Base-by-base conservation (phyloP, 1,284 basidiomycete species). In the Ceratobasidium papillatum region DNA sequence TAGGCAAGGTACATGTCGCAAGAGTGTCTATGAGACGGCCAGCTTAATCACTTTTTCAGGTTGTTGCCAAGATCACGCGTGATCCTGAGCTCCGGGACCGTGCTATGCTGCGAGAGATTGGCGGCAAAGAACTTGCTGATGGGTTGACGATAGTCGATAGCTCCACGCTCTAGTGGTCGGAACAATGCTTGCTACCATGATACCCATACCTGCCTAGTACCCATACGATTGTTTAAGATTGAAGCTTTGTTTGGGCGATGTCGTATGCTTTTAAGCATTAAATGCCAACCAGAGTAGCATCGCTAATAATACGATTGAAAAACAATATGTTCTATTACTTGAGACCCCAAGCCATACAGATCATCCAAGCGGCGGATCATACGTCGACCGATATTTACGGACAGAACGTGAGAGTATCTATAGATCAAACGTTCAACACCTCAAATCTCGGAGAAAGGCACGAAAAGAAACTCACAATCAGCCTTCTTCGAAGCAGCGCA, bases 401-500 rank as follows among this genome's bases (percentile, higher is more conserved):
- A 72, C 81, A 81, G 76, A 81, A 81, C 1, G 79, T 80, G 38
- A 81, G 56, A n/a, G 79, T 81, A 64, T 75, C 73, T 74, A 32
- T 17, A 38, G n/a, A 22, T 9, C 14, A 38, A 19, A 12, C 36
- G 4, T 9, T 52, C 51, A 17, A 3, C 80, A 78, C 74, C 78
- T 75, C 7, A 11, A 47, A 30, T 8, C 1, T 27, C 8, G 11
- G 12, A 9, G 3, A 25, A 25, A 51, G 14, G 7, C 22, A 9
- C 30, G 3, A 0, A 11, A 17, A 22, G 32, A 30, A 51, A 76
- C 75, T 36, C 58, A 76, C 75, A 76, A 52, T 75, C 56, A 27
- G 75, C 36, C 47, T 75, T 71, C 52, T 51, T 43, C 11, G 47
- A 43, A n/a, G 75, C 27, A 25, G 65, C 12, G 47, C 65, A 76